Base-by-base conservation (phyloP, 2,329 filamentous ascomycete species). In the Xylariaceae sp. region DNA sequence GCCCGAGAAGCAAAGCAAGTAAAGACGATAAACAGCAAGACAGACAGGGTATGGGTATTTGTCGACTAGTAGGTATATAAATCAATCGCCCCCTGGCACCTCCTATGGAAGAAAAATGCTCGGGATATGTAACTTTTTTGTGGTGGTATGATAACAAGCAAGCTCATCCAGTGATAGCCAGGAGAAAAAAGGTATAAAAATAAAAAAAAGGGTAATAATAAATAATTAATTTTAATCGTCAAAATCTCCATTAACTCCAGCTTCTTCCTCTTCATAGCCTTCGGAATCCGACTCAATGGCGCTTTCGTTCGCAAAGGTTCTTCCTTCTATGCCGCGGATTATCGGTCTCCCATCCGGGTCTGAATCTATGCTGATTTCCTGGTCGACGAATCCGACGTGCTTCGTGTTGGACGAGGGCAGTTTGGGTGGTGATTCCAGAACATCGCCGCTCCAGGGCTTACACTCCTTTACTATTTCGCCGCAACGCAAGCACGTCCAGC, bases 401-500 rank as follows among this genome's bases (percentile, higher is more conserved):
- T 87, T 88, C 7, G 76, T 71, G 6, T 73, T 70, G 6, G 75
- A 71, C 23, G 73, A 73, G 66, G 74, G 80, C 62, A 71, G 69
- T 54, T 67, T 70, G 9, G 62, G 47, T 47, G 75, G 74, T 15
- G 80, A 77, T 70, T 88, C 86, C 50, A 97, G 74, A 15, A 97
- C 89, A 73, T 97, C 94, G 23, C 94, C 94, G 67, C 81, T 86
- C 94, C 94, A 99, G 0, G 94, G 91, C 72, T 85, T 87, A 74
- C 93, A 97, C 72, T 92, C 86, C 71, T 88, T 91, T 53, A 96
- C 85, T 17, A 88, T 73, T 70, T 90, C 88, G 15, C 92, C 92
- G 70, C 94, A 99, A 17, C 94, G 83, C 51, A 99, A 77, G 75
- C 94, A 99, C 9, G 85, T 83, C 91, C 92, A 97, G 2, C 93